Base-by-base conservation (phyloP, 306 rosid genomes). In the Pyrus betulifolia region DNA sequence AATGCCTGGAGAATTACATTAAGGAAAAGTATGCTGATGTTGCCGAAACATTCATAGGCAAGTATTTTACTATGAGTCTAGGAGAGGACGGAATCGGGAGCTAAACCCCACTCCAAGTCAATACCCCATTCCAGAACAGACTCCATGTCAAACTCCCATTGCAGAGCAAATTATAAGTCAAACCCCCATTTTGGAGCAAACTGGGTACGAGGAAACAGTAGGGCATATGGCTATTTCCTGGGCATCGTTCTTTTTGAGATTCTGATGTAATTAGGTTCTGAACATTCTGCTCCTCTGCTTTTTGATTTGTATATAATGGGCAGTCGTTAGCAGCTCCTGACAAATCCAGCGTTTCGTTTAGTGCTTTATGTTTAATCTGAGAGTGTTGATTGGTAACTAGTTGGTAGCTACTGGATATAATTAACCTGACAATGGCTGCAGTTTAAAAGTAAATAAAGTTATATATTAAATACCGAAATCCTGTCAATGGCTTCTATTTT, bases 1-100 rank as follows among this genome's bases (percentile, higher is more conserved):
- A 95, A 74, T 90, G 97, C 83, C 75, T 95, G 54, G 97, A 84
- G 6, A 90, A 82, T 79, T 74, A 80, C 0, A 30, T 92, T 19
- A 89, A 28, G 80, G 77, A 73, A 74, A 92, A 88, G 83, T 89
- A 79, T 84, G 88, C 93, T 2, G 92, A 89, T 6, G 6, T 80
- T 42, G 97, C 93, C 1, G 97, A 89, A 21, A 63, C 85, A 2
- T 95, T 95, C 67, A 30, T 51, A 2, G 72, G 75, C 23, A 95
- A 95, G 81, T 95, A 90, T 76, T 94, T 92, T 65, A 58, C 85
- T 77, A 33, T 2, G 30, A 2, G 30, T 28, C 3, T 28, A 28
- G 28, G 3, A 62, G 87, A 86, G 83, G 84, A 86, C 82, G 84
- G 62, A 71, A 76, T 75, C 79, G 74, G 49, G 71, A 82, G 69